Base-by-base conservation (phyloP, 805 yeast genomes). In the Starmerella khaoyaiensis region DNA sequence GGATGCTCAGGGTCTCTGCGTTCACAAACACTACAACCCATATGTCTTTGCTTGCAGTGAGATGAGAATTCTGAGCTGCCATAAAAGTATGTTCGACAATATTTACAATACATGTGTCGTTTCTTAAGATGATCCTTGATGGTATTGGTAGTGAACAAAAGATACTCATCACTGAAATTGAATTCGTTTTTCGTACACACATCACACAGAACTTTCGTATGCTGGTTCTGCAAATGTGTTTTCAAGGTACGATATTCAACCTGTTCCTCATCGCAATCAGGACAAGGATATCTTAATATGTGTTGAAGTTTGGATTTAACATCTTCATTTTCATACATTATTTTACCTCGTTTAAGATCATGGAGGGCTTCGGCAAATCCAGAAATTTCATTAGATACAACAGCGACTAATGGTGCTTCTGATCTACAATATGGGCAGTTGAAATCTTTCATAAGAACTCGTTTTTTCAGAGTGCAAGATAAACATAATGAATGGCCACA, bases 401-500 rank as follows among this genome's bases (percentile, higher is more conserved):
- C 63, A 10, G 38, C 38, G 24, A 81, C 60, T 8, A 56, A 55
- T 2, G 67, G 71, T 41, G 71, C 71, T 35, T 76, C 82, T 1
- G 83, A 55, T 51, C 98, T 72, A 58, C 99, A 90, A 29, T 83
- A 76, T 33, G 86, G 64, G 64, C 99, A 90, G 15, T 69, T 63
- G 22, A 65, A 68, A 58, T 80, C 82, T 18, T 70, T 67, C 58
- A 79, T 84, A 12, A 87, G 60, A 0, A 84, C 86, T 30, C 95
- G 64, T 52, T 83, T 84, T 46, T 95, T 68, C 46, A 87, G 70
- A 0, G 82, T 65, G 62, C 99, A 90, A 31, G 56, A 60, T 53
- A 83, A 81, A 57, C 99, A 90, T 0, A 84, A 74, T 23, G 65
- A 68, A 55, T 90, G 97, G 50, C 76, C 74, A 58, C 99, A 90